Evolutionary conservation across 1,284 basidiomycete genomes (phyloP).

Genomic region (Rhizoctonia solani): DNA sequence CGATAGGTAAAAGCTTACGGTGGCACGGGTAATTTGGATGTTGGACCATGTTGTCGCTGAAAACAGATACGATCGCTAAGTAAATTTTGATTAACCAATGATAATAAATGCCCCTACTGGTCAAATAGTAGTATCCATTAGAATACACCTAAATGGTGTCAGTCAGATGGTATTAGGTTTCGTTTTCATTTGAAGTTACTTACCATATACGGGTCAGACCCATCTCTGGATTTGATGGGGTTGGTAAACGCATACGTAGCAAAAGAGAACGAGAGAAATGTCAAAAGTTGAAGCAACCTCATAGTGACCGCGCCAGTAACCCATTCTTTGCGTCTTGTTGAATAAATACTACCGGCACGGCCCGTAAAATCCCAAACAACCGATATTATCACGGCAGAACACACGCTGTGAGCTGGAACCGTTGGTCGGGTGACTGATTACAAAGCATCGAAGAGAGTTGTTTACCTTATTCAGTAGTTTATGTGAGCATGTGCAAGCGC

Average conservation of each 20-base stretch:
- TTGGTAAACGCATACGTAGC: conserved; percentile 30
- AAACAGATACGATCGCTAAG: not conserved
- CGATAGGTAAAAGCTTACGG: conserved; percentile 29
- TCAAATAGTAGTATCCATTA: conserved; percentile 46
- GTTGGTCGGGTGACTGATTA: not conserved
- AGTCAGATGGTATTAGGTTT: not conserved
- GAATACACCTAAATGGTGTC: conserved; percentile 42
- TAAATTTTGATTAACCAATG: not conserved
- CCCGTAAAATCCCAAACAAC: not conserved
- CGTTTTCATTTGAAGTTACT: no score
- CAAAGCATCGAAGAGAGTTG: not conserved
- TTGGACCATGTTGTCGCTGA: conserved; percentile 51
- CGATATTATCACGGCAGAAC: not conserved
- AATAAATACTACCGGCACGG: conserved; percentile 1
- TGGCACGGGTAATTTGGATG: conserved; percentile 49
- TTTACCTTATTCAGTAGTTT: no score
- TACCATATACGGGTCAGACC: conserved; percentile 49
- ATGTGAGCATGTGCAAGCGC: no score
- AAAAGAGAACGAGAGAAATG: conserved; percentile 1
- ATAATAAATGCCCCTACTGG: not conserved
- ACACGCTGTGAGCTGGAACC: not conserved
- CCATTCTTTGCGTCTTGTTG: not conserved
- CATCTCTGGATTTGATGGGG: conserved; percentile 44
- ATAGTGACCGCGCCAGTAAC: not conserved
- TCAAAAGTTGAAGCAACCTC: not conserved